Evolutionary conservation across 441 rosid species (phyloP).

Genomic region (Hura crepitans): DNA sequence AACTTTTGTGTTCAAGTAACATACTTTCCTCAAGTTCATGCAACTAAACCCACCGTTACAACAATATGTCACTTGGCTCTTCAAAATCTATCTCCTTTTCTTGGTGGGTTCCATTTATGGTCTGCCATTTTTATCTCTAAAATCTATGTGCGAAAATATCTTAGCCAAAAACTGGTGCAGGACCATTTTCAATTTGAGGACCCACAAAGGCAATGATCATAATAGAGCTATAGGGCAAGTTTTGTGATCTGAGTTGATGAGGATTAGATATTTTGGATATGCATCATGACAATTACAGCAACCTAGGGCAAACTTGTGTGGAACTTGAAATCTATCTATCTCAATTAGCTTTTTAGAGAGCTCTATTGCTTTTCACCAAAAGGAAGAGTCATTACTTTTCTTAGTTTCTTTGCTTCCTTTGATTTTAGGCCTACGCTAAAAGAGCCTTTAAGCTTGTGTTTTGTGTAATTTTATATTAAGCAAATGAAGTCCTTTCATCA

Average conservation of each 20-base stretch:
- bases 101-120: constrained; percentile 26
- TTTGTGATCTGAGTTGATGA: constrained; percentile 14
- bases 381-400: constrained; percentile 34
- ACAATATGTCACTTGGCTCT: not conserved
- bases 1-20: constrained; percentile 31
- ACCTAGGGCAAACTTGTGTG: constrained; percentile 29
- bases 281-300: constrained; percentile 11
- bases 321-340: constrained; percentile 22
- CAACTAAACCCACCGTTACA: constrained; percentile 21
- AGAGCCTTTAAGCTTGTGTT: constrained; percentile 44
- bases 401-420: constrained; percentile 34
- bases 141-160: not conserved
- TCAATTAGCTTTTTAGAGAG: constrained; percentile 19
- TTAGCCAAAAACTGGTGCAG: constrained; percentile 21
- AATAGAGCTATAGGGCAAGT: constrained; percentile 20
- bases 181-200: constrained; percentile 28
- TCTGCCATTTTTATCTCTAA: constrained; percentile 24
- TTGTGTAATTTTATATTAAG: not conserved
- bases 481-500: not conserved
- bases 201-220: constrained; percentile 31
- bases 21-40: constrained; percentile 30
- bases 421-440: constrained; percentile 35
- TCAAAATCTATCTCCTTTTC: not conserved
- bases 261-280: constrained; percentile 21
- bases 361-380: constrained; percentile 31